Evolutionary conservation across 257 asterid species (phyloP), one percentile per base, ranked within the genome.

Genomic region (Nicotiana obtusifolia): DNA sequence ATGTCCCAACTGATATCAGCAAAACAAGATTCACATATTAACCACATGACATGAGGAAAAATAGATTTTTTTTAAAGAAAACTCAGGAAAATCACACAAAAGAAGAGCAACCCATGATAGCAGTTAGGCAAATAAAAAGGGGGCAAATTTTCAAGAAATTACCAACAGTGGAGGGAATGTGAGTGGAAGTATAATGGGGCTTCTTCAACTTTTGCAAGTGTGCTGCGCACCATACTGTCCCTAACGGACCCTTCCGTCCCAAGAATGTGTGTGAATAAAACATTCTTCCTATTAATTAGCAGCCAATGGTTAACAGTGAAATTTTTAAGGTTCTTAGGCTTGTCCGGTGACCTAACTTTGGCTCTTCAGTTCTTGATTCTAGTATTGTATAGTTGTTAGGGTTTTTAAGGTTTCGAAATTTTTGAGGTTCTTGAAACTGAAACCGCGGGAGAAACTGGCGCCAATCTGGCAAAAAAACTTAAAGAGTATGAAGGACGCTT

Each of bases 141-240:
- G 31, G 5, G 19, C 26, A 19, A 28, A 11, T 28, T n/a, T 5
- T 16, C 33, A 20, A 37, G 47, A 24, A 20, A 65, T 30, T 33
- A 95, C 99, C 97, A 53, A 90, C 97, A 24, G 98, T 91, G 30
- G 92, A 83, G 44, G 91, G 81, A 53, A 95, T 92, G 56, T 93
- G 85, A 7, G 97, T 93, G 61, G 89, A 61, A 59, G 89, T 81
- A 67, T 92, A 93, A 30, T 95, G 97, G 76, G 93, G 83, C 84
- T 92, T 95, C 79, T 82, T 90, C 88, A 95, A 94, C 60, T 78
- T 91, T 83, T 95, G 98, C 77, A 95, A 80, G 82, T 95, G 99
- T 31, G 99, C 99, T 5, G 99, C 99, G 78, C 95, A 92, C 98
- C 99, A 95, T 81, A 92, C 99, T 10, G 97, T 95, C 52, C 97